These are phyloP conservation scores for Calocybe indica DNA, from an alignment of 768 basidiomycete genomes.

Conservation along the genomic window DNA sequence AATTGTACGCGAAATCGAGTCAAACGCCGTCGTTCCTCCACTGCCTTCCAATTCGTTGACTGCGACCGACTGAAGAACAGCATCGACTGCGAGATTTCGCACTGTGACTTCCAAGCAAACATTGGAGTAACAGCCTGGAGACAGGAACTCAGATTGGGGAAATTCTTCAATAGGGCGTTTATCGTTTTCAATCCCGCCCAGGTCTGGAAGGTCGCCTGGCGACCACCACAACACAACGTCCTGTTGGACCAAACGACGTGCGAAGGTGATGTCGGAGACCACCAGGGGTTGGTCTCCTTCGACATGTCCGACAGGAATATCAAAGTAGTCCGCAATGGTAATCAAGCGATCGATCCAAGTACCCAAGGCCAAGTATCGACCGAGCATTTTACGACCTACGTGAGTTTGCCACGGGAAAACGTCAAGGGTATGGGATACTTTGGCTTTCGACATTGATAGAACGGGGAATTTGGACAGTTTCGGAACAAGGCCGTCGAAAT, in stretches of 20 bases:
- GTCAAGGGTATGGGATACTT: slow-evolving; percentile 65
- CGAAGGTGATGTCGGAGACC: slow-evolving; percentile 86
- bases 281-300: slow-evolving; percentile 87
- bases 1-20: slow-evolving; percentile 85
- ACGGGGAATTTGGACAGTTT: slow-evolving; percentile 83
- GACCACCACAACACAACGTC: slow-evolving; percentile 99
- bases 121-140: slow-evolving; percentile 85
- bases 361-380: slow-evolving; percentile 73
- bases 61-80: slow-evolving; percentile 87
- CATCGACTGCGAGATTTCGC: slow-evolving; percentile 89
- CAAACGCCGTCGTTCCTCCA: slow-evolving; percentile 90
- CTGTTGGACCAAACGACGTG: slow-evolving; percentile 78
- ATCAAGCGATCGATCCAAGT: slow-evolving; percentile 76
- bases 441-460: slow-evolving; percentile 80
- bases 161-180: slow-evolving; percentile 69
- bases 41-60: slow-evolving; percentile 98
- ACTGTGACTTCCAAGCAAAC: slow-evolving; percentile 89
- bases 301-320: slow-evolving; percentile 89
- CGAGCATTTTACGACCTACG: slow-evolving; percentile 78
- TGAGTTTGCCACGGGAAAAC: slow-evolving; percentile 87
- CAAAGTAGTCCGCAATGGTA: slow-evolving; percentile 83
- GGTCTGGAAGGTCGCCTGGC: slow-evolving; percentile 77
- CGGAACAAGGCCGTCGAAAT: slow-evolving; percentile 70
- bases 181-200: slow-evolving; percentile 92
- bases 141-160: slow-evolving; percentile 77